A percentile compares a stretch with the other conserved stretches of the same genome.
Evolutionary conservation across 192 early-diverging fungal species (phyloP).

Genomic region (Obelidium mucronatum): DNA sequence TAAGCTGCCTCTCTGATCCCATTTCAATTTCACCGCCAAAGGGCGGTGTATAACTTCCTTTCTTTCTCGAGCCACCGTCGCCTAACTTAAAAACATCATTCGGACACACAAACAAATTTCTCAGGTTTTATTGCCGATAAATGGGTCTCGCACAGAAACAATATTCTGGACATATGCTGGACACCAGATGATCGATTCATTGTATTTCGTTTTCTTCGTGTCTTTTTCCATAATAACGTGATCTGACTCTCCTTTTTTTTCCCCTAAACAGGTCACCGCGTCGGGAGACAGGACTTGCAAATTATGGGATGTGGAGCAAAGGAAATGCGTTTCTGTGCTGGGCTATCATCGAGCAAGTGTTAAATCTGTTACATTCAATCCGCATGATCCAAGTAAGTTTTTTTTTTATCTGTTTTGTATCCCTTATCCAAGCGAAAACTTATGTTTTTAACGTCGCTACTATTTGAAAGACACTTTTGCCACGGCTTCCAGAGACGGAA

Average conservation of each 20-base stretch:
- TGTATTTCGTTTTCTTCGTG: constrained; percentile 44
- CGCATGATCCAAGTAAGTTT: constrained; percentile 61
- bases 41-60: background rate
- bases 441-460: background rate
- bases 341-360: constrained; percentile 74
- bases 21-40: background rate
- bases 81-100: too few species aligned
- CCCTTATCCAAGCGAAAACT: background rate
- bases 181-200: constrained; percentile 68
- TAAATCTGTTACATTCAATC: constrained; percentile 71
- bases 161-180: constrained; percentile 87
- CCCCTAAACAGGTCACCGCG: constrained; percentile 64
- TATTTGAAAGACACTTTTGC: constrained; percentile 65
- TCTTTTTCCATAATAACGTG: too few species aligned
- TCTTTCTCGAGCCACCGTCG: background rate
- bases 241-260: too few species aligned
- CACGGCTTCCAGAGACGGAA: constrained; percentile 76
- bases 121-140: background rate
- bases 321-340: constrained; percentile 61
- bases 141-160: constrained; percentile 77
- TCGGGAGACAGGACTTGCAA: constrained; percentile 77
- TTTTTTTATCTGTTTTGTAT: too few species aligned
- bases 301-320: constrained; percentile 79
- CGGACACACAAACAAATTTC: background rate
- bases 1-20: background rate